These are phyloP conservation scores for Colletotrichum liriopes DNA, from an alignment of 2,329 filamentous ascomycete genomes.

Conservation along the genomic window DNA sequence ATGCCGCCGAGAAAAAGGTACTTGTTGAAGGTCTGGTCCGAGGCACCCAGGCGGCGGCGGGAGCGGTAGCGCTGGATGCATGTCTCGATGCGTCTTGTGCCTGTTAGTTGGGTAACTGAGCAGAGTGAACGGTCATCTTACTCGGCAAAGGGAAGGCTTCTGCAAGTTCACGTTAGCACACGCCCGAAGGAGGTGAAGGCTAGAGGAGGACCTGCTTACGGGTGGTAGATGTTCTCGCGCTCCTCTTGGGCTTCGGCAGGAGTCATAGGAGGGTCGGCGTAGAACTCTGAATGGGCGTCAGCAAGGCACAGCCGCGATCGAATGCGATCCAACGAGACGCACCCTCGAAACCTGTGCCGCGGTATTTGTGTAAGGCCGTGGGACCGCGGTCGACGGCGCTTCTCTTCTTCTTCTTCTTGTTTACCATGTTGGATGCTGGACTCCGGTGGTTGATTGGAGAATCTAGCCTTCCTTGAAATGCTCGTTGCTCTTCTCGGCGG, in stretches of 20 bases:
- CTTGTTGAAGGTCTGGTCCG: slow-evolving; percentile 78
- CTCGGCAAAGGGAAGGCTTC: slow-evolving; percentile 70
- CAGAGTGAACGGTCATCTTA: slow-evolving; percentile 50
- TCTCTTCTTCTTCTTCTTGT: slow-evolving; percentile 44
- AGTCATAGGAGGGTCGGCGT: slow-evolving; percentile 84
- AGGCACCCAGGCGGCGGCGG: slow-evolving; percentile 79
- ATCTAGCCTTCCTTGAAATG: background rate
- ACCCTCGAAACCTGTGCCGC: slow-evolving; percentile 81
- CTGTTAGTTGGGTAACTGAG: slow-evolving; percentile 32
- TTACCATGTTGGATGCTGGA: slow-evolving; percentile 11
- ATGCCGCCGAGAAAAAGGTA: slow-evolving; percentile 90
- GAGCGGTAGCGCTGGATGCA: slow-evolving; percentile 87
- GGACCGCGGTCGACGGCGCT: slow-evolving; percentile 52
- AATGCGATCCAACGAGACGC: slow-evolving; percentile 33
- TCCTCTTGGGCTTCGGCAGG: slow-evolving; percentile 78
- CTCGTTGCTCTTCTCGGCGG: background rate
- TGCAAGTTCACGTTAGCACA: slow-evolving; percentile 47
- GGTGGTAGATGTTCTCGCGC: slow-evolving; percentile 74
- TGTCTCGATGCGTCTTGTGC: slow-evolving; percentile 81
- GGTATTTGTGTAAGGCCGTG: slow-evolving; percentile 59
- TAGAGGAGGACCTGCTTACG: slow-evolving; percentile 60
- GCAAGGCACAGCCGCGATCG: slow-evolving; percentile 37
- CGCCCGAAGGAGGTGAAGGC: background rate
- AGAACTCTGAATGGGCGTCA: slow-evolving; percentile 71
- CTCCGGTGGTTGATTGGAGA: background rate